Conservation (phyloP, 805 yeast genomes). For the Suhomyces kilbournensis region DNA sequence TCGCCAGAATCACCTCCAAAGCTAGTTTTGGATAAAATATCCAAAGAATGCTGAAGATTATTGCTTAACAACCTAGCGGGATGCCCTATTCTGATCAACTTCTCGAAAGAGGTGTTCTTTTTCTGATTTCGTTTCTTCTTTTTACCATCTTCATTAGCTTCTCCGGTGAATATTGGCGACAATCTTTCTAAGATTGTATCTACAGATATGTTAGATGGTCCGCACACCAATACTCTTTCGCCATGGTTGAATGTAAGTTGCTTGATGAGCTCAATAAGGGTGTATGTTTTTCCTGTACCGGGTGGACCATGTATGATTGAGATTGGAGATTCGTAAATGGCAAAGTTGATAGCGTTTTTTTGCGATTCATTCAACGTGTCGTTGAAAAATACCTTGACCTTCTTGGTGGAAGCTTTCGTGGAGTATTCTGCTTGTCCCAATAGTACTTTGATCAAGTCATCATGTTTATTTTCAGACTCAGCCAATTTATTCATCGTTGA, state of each 20-base stretch:
- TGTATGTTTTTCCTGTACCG: slow-evolving; percentile 81
- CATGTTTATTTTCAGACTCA: slow-evolving; percentile 41
- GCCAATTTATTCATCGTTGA: slow-evolving; percentile 66
- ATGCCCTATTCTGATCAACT: slow-evolving; percentile 84
- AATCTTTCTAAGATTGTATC: slow-evolving; percentile 87
- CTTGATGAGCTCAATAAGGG: slow-evolving; percentile 75
- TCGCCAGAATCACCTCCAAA: slow-evolving; percentile 43
- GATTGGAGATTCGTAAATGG: slow-evolving; percentile 54
- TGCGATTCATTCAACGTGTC: slow-evolving; percentile 64
- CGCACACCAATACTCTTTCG: slow-evolving; percentile 76
- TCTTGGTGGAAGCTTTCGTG: background rate
- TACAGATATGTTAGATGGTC: slow-evolving; percentile 90
- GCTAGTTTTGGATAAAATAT: slow-evolving; percentile 58
- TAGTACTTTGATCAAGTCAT: slow-evolving; percentile 40
- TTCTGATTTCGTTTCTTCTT: slow-evolving; percentile 26
- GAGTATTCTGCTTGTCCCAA: slow-evolving; percentile 42
- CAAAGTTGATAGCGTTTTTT: slow-evolving; percentile 63
- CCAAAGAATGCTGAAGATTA: slow-evolving; percentile 71
- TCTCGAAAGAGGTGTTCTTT: slow-evolving; percentile 32
- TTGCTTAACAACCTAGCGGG: slow-evolving; percentile 77
- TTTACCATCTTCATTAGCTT: background rate
- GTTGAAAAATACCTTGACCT: slow-evolving; percentile 36
- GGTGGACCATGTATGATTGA: slow-evolving; percentile 76
- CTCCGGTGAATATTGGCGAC: slow-evolving; percentile 25
- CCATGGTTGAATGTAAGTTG: slow-evolving; percentile 52